Percentiles rank a stretch among this genome's conserved stretches.
phyloP scores from a whole-genome alignment of 2,329 filamentous ascomycete species.

The Alternaria atra region DNA sequence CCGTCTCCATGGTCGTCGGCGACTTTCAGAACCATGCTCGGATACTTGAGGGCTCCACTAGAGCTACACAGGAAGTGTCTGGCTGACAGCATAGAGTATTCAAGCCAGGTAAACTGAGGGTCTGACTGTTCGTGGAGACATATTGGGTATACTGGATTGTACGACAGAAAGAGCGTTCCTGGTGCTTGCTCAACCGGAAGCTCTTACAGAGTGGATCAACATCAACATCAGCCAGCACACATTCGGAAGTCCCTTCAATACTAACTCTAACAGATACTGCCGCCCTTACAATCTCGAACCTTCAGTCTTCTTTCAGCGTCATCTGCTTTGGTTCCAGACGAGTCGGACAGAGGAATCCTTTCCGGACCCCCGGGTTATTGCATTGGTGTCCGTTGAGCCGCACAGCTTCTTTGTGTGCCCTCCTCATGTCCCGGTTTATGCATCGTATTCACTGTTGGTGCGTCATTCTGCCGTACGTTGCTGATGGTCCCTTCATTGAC shows the following conservation, averaged over 20 bases:
- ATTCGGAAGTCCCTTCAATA: neutral
- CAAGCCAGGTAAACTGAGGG: neutral
- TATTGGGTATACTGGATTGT: neutral
- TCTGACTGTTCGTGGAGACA: neutral
- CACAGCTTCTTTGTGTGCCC: neutral
- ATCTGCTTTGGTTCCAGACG: neutral
- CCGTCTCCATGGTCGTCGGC: neutral
- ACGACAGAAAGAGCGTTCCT: neutral
- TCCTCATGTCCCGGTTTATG: neutral
- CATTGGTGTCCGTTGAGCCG: neutral
- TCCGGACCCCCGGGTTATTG: neutral
- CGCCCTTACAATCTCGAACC: neutral
- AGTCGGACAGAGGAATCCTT: neutral
- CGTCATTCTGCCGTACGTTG: neutral
- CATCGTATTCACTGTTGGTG: neutral
- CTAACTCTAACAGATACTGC: neutral
- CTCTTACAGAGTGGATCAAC: neutral
- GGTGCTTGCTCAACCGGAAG: neutral
- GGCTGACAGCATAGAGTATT: neutral
- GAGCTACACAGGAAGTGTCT: neutral
- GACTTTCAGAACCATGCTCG: neutral
- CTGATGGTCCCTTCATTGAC: conserved; percentile 2
- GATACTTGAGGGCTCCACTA: neutral
- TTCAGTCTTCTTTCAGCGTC: neutral
- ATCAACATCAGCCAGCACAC: neutral